Conservation (phyloP, 495 filamentous ascomycete species). For the Ramalina intermedia region DNA sequence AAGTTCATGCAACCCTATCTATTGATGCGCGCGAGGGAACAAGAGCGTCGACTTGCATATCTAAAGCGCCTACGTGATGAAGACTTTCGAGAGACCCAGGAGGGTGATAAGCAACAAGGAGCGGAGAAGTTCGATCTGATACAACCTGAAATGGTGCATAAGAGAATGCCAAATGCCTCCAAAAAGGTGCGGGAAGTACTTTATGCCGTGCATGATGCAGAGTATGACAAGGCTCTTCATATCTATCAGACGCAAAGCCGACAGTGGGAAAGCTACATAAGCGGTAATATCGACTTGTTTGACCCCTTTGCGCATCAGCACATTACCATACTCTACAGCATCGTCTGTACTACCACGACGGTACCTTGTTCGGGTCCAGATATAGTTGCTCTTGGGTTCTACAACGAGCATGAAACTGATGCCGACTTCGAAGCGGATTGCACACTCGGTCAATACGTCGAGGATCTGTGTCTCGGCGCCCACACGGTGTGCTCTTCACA, state of each 20-base stretch:
- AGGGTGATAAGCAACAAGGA: slow-evolving; percentile 42
- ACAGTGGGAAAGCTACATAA: slow-evolving; percentile 87
- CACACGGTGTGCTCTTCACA: slow-evolving; percentile 63
- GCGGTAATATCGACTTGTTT: slow-evolving; percentile 72
- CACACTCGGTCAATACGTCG: slow-evolving; percentile 89
- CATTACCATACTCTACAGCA: slow-evolving; percentile 85
- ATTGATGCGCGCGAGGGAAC: slow-evolving; percentile 77
- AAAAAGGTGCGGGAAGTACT: slow-evolving; percentile 83
- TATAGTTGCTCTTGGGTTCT: slow-evolving; percentile 74
- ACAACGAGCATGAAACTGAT: slow-evolving; percentile 68
- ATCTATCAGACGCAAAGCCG: slow-evolving; percentile 88
- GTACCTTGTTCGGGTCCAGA: slow-evolving; percentile 87
- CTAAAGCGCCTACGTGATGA: slow-evolving; percentile 71
- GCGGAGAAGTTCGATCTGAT: slow-evolving; percentile 72
- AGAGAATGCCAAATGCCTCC: slow-evolving; percentile 58
- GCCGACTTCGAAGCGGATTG: slow-evolving; percentile 67
- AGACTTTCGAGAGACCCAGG: slow-evolving; percentile 39
- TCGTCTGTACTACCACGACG: slow-evolving; percentile 80
- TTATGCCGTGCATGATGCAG: slow-evolving; percentile 85
- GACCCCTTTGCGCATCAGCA: slow-evolving; percentile 91
- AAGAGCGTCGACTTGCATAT: slow-evolving; percentile 69
- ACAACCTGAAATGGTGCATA: slow-evolving; percentile 85
- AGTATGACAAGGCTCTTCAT: slow-evolving; percentile 89
- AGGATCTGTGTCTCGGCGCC: slow-evolving; percentile 69
- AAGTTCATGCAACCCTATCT: slow-evolving; percentile 89